phyloP scores from a whole-genome alignment of 192 early-diverging fungal species.

The Coemansia sp. region DNA sequence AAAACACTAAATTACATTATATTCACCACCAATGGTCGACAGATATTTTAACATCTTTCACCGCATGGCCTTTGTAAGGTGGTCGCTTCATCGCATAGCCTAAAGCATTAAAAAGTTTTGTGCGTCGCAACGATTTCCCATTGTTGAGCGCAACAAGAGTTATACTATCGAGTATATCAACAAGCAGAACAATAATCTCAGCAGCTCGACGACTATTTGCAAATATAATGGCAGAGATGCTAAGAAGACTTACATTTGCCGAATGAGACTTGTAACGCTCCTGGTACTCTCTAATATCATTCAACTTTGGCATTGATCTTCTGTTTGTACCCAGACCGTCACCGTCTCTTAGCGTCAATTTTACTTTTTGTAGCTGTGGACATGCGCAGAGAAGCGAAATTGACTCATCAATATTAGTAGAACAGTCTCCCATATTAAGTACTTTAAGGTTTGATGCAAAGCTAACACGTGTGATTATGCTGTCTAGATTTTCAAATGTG shows the following conservation, averaged over 20 bases:
- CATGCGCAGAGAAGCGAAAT: slow-evolving; percentile 10
- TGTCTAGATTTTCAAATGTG: not conserved
- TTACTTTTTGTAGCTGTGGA: slow-evolving; percentile 9
- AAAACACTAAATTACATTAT: not conserved
- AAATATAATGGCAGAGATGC: slow-evolving; percentile 6
- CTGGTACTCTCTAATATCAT: slow-evolving; percentile 9
- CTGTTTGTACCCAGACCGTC: too few relatives aligned
- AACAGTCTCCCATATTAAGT: slow-evolving; percentile 10
- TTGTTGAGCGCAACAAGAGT: slow-evolving; percentile 3
- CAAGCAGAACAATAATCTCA: slow-evolving; percentile 24
- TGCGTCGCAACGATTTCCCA: not conserved
- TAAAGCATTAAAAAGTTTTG: slow-evolving; percentile 5
- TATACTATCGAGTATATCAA: slow-evolving; percentile 15
- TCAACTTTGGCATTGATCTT: slow-evolving; percentile 5
- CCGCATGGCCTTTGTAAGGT: slow-evolving; percentile 9
- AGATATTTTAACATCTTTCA: not conserved
- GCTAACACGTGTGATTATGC: not conserved
- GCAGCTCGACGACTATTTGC: slow-evolving; percentile 6
- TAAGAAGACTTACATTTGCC: slow-evolving; percentile 1
- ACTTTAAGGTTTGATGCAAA: slow-evolving; percentile 5
- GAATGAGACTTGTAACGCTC: slow-evolving; percentile 7
- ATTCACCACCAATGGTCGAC: not conserved
- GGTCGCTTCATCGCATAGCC: slow-evolving; percentile 10
- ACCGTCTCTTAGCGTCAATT: not conserved
- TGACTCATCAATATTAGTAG: not conserved